Evolutionary conservation across 2,329 filamentous ascomycete species (phyloP), one percentile per base, ranked within the genome.

Genomic region (Blastomyces percursus): DNA sequence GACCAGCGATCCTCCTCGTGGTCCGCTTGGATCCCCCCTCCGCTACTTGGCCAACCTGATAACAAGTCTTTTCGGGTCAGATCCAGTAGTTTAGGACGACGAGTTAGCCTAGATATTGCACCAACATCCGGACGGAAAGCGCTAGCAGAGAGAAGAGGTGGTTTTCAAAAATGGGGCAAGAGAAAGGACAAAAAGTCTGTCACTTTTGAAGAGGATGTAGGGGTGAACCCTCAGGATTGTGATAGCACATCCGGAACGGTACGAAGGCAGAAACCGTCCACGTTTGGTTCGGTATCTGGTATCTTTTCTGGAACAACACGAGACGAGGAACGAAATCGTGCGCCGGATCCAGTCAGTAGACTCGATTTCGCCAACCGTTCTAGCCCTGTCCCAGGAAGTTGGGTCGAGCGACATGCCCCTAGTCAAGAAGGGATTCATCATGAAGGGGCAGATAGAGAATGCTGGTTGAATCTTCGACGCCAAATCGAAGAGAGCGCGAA

Each of bases 161-260:
- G 59, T 52, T 51, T 51, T 51, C 46, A 46, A 24, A 30, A 16
- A 32, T 61, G 58, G 59, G 21, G 58, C n/a, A 63, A 58, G 24
- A 50, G 56, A 27, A 46, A 55, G 21, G 52, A 63, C 21, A 61
- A 63, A 21, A 66, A 65, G 46, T 61, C 56, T 7, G 65, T 61
- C 56, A 63, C 63, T n/a, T 63, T 65, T 44, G 66, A 65, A 38
- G 64, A 68, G 19, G 27, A 59, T 42, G 27, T 30, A 7, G 50
- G 57, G 32, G 30, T 24, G 2, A 55, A 38, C 19, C 56, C 42
- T 46, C 44, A 51, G 2, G 63, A 63, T 27, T n/a, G 61, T 12
- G 50, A 55, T 2, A 67, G 66, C 52, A 63, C 64, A 11, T 46
- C 51, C 2, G 67, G 64, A 21, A 68, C 67, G 2, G 61, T 68